Evolutionary conservation across 306 rosid species (phyloP).

Genomic region (Argentina anserina): DNA sequence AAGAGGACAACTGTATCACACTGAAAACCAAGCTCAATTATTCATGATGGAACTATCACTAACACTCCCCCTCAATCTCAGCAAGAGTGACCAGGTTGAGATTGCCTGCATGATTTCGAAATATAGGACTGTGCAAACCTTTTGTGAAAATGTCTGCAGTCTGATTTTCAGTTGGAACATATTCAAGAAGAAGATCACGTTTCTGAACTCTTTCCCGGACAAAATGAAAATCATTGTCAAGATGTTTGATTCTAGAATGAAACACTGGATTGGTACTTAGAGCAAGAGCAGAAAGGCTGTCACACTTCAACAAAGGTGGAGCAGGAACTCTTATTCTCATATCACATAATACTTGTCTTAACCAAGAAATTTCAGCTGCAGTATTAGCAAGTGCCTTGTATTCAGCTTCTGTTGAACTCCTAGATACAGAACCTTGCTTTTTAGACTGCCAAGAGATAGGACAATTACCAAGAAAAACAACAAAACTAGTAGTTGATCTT

Average conservation of each 20-base stretch:
- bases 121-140: neutral
- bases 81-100: neutral
- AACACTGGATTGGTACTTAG: neutral
- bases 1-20: too few relatives aligned
- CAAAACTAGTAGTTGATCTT: too few relatives aligned
- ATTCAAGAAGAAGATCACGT: fast-evolving
- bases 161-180: neutral
- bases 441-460: too few relatives aligned
- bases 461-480: too few relatives aligned
- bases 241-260: neutral
- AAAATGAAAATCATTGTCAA: neutral
- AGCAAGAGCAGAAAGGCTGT: neutral
- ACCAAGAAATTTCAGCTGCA: neutral
- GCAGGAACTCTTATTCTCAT: neutral
- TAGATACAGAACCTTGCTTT: too few relatives aligned
- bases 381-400: neutral
- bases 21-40: too few relatives aligned
- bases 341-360: neutral
- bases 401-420: too few relatives aligned
- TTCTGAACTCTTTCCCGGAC: neutral
- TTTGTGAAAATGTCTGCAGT: neutral
- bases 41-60: too few relatives aligned
- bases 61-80: neutral
- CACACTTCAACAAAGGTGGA: neutral
- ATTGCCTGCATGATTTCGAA: neutral